Conservation (phyloP, 2,329 filamentous ascomycete species). For the Fusarium vanettenii region DNA sequence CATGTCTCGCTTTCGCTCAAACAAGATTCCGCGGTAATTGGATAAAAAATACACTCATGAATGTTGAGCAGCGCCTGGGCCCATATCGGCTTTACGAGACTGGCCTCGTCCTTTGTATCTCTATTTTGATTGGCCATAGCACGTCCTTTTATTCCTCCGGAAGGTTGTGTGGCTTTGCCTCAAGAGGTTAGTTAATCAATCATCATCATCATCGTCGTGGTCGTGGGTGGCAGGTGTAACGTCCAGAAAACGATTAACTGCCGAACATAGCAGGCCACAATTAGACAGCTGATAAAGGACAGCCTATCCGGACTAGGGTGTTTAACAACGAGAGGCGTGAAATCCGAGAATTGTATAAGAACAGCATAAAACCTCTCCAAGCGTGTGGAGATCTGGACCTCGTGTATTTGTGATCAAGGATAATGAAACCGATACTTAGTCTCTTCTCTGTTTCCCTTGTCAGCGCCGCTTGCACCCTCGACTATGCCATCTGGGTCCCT, state of each 20-base stretch:
- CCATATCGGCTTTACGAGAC: not conserved
- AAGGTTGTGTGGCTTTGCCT: not conserved
- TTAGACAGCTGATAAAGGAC: not conserved
- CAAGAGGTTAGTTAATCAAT: not conserved
- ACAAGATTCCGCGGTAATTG: not conserved
- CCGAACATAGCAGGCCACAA: not conserved
- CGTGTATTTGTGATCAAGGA: not conserved
- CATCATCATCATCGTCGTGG: not conserved
- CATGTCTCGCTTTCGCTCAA: not conserved
- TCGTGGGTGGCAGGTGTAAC: not conserved
- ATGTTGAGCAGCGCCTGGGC: not conserved
- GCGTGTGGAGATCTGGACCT: not conserved
- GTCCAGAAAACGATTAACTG: not conserved
- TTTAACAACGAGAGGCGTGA: not conserved
- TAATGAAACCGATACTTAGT: not conserved
- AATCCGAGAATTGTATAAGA: not conserved
- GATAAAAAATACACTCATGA: not conserved
- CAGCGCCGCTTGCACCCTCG: not conserved
- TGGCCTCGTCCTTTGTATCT: not conserved
- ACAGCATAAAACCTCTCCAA: not conserved
- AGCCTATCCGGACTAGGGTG: not conserved
- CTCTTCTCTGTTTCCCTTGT: not conserved
- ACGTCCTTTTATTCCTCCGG: not conserved
- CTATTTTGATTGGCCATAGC: not conserved
- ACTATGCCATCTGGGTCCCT: slow-evolving; percentile 1